Evolutionary conservation across 306 rosid species (phyloP).

Genomic region (Rosa chinensis): DNA sequence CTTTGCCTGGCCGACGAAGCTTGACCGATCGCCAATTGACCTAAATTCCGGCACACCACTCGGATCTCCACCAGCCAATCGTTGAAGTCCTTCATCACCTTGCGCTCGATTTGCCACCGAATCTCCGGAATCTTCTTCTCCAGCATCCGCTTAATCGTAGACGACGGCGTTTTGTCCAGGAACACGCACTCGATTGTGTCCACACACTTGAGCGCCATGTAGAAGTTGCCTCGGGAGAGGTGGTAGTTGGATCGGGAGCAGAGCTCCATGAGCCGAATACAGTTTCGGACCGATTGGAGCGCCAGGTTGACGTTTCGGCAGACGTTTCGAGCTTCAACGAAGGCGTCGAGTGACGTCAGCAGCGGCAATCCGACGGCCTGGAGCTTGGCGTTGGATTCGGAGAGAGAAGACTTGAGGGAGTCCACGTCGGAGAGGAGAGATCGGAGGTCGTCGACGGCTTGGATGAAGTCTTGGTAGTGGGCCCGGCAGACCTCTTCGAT

Average conservation of each 20-base stretch:
- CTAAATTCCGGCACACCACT: slow-evolving; percentile 80
- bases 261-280: slow-evolving; percentile 60
- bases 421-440: slow-evolving; percentile 96
- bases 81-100: slow-evolving; percentile 87
- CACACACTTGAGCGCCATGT: slow-evolving; percentile 87
- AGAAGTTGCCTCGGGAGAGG: slow-evolving; percentile 60
- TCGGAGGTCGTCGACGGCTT: slow-evolving; percentile 98
- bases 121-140: slow-evolving; percentile 96
- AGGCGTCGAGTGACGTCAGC: slow-evolving; percentile 78
- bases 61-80: slow-evolving; percentile 99
- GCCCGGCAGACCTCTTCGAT: slow-evolving; percentile 98
- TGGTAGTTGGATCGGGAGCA: slow-evolving; percentile 83
- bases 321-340: slow-evolving; percentile 78
- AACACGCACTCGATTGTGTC: slow-evolving; percentile 71
- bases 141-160: slow-evolving; percentile 76
- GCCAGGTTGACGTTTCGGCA: slow-evolving; percentile 78
- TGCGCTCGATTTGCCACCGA: slow-evolving; percentile 82
- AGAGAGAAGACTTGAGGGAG: slow-evolving; percentile 84
- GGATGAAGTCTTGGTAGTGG: slow-evolving; percentile 98
- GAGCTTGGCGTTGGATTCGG: slow-evolving; percentile 82
- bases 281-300: slow-evolving; percentile 53
- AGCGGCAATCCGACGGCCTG: slow-evolving; percentile 81
- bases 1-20: slow-evolving; percentile 96
- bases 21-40: slow-evolving; percentile 89
- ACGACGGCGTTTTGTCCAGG: slow-evolving; percentile 67